Base-by-base conservation (phyloP, 805 yeast genomes). In the Zygotorulaspora danielsina region DNA sequence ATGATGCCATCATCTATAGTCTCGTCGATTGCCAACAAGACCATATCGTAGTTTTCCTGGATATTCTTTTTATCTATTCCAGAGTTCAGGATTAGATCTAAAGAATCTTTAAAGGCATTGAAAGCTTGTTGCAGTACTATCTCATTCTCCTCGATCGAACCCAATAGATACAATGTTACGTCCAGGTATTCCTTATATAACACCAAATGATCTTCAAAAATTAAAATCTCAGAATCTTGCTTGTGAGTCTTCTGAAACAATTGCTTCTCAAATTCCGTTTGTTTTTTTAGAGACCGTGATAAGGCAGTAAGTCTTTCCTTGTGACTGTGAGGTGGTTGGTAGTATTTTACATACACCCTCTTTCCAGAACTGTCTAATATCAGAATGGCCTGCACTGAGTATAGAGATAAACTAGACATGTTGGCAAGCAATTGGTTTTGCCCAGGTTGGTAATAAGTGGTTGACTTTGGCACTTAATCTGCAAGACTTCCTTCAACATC, bases 1-100 rank as follows among this genome's bases (percentile, higher is more conserved):
- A 93, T 79, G 48, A 93, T 78, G 28, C 97, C 98, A 59, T 89
- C 95, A 59, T 93, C 98, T 35, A 93, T 71, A 7, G 94, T 75
- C 65, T 93, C 97, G 63, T 93, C 98, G 31, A 89, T 75, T 3
- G 94, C 85, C 61, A 93, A 73, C 31, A 86, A 71, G 26, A 88
- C 82, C 71, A 85, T 72, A 64, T 93, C 98, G 59, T 82, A 93
- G 59, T 81, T 77, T 49, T 85, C 95, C 53, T 80, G 75, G 32
- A 90, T 67, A 3, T 89, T 75, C 49, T 79, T 73, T 61, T 80
- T 85, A 64, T 93, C 97, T 46, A 89, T 69, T 10, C 84, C 71
- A 26, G 59, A 52, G 46, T 67, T 74, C 45, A 89, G 69, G 35
- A 89, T 73, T 43, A 85, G 78, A 50, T 83, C 90, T 46, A 93